A percentile compares a stretch with the other conserved stretches of the same genome.
These are phyloP conservation scores for Thelephora ganbajun DNA, from an alignment of 768 basidiomycete species.

Conservation along the genomic window DNA sequence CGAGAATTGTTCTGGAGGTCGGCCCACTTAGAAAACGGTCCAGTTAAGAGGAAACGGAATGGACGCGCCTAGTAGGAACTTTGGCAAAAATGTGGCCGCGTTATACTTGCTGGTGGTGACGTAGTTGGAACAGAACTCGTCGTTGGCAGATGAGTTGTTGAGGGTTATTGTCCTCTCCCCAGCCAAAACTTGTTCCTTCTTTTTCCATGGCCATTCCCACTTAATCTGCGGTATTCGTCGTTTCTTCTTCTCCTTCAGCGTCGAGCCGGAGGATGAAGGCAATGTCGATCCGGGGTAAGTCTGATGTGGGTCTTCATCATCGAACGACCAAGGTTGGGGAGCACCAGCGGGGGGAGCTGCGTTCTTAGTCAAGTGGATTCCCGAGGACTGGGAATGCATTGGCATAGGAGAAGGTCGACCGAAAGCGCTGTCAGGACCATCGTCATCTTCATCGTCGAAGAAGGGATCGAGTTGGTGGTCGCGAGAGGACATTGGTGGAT, in stretches of 20 bases:
- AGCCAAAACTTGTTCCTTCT: slow-evolving; percentile 43
- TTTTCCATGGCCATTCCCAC: slow-evolving; percentile 83
- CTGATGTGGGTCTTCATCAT: slow-evolving; percentile 36
- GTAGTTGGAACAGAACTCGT: slow-evolving; percentile 64
- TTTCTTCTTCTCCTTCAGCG: slow-evolving; percentile 10
- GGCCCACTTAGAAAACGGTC: not conserved
- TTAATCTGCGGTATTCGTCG: slow-evolving; percentile 16
- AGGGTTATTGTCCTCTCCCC: slow-evolving; percentile 76
- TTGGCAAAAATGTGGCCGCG: slow-evolving; percentile 71
- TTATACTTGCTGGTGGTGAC: slow-evolving; percentile 97
- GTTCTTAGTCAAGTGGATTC: slow-evolving; percentile 39
- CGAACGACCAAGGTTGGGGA: slow-evolving; percentile 63
- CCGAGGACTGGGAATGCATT: slow-evolving; percentile 32
- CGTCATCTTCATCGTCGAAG: slow-evolving; percentile 60
- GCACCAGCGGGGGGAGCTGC: slow-evolving; percentile 49
- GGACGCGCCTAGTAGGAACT: slow-evolving; percentile 75
- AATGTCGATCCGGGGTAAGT: slow-evolving; percentile 21
- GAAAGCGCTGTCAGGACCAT: slow-evolving; percentile 55
- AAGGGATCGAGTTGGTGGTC: slow-evolving; percentile 59
- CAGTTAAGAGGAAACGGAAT: not conserved
- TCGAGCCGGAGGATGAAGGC: slow-evolving; percentile 21
- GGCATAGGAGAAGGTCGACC: slow-evolving; percentile 28
- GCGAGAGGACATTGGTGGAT: slow-evolving; percentile 41
- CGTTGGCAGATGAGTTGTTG: slow-evolving; percentile 58
- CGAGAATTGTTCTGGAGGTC: slow-evolving; percentile 77